Conservation (phyloP, 1,284 basidiomycete species). For the Cryptococcus wingfieldii region DNA sequence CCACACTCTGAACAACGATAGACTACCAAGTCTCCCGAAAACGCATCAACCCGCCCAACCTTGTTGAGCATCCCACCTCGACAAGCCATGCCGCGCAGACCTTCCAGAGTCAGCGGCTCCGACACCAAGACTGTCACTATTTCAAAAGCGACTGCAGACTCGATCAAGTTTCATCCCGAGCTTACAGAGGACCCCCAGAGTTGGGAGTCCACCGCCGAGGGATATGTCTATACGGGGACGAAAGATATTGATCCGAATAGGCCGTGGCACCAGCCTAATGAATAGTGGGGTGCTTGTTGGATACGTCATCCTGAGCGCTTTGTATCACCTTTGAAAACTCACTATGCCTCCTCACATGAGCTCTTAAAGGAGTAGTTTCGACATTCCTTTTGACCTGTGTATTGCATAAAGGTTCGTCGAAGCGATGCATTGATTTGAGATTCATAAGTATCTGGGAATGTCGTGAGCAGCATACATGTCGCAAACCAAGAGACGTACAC, state of each 20-base stretch:
- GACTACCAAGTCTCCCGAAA: no score
- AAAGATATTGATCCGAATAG: not conserved
- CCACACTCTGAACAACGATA: no score
- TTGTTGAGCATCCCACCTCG: no score
- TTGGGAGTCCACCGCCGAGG: not conserved
- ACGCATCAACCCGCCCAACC: no score
- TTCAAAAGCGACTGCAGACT: not conserved
- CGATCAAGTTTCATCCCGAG: not conserved
- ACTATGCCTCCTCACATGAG: no score
- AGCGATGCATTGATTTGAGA: not conserved
- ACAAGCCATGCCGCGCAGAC: no score
- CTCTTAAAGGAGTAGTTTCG: no score
- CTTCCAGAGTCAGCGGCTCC: no score
- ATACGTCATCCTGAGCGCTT: no score
- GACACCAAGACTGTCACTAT: no score
- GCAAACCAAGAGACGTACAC: not conserved
- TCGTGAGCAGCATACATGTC: not conserved
- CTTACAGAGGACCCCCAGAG: not conserved
- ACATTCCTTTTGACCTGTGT: no score
- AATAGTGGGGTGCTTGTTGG: not conserved
- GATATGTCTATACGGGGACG: not conserved
- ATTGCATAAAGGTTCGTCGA: not conserved
- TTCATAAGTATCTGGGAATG: not conserved
- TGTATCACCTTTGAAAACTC: no score
- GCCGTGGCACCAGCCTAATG: not conserved